phyloP scores from a whole-genome alignment of 345 rosid species.

The Erodium maritimum region DNA sequence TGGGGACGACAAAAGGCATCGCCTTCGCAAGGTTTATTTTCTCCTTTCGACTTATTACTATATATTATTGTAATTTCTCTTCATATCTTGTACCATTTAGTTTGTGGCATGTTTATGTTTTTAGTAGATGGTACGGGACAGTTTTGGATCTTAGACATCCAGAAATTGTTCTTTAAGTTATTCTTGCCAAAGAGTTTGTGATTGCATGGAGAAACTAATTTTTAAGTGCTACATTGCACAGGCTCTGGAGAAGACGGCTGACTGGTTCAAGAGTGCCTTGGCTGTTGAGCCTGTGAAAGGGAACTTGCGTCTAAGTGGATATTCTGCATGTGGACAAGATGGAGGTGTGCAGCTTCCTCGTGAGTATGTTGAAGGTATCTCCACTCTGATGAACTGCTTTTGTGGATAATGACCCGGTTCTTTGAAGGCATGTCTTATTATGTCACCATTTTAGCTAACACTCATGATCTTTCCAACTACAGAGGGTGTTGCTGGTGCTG shows the following conservation, averaged over 20 bases:
- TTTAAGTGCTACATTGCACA: constrained; percentile 15
- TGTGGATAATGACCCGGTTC: too few species aligned
- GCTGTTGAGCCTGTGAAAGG: constrained; percentile 99
- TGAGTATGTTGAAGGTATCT: constrained; percentile 80
- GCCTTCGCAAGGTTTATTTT: constrained; percentile 69
- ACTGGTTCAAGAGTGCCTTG: constrained; percentile 84
- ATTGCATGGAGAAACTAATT: too few species aligned
- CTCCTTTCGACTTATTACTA: too few species aligned
- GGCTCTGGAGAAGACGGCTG: constrained; percentile 93
- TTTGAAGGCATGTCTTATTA: too few species aligned
- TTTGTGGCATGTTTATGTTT: too few species aligned
- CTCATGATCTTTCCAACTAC: constrained; percentile 8
- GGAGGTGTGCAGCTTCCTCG: constrained; percentile 99
- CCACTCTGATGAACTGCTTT: constrained; percentile 1
- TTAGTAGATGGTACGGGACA: too few species aligned
- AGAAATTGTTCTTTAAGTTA: too few species aligned
- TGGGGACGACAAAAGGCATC: constrained; percentile 72
- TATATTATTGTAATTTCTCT: too few species aligned
- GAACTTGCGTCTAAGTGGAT: constrained; percentile 89
- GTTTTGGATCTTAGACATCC: too few species aligned
- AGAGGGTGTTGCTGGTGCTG: constrained; percentile 89
- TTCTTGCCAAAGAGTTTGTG: too few species aligned
- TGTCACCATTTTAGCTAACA: too few species aligned
- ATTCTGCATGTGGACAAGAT: constrained; percentile 99
- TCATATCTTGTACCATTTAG: too few species aligned